Percentiles rank a stretch among this genome's conserved stretches.
phyloP scores from a whole-genome alignment of 2,329 filamentous ascomycete species.

The Aspergillus persii region DNA sequence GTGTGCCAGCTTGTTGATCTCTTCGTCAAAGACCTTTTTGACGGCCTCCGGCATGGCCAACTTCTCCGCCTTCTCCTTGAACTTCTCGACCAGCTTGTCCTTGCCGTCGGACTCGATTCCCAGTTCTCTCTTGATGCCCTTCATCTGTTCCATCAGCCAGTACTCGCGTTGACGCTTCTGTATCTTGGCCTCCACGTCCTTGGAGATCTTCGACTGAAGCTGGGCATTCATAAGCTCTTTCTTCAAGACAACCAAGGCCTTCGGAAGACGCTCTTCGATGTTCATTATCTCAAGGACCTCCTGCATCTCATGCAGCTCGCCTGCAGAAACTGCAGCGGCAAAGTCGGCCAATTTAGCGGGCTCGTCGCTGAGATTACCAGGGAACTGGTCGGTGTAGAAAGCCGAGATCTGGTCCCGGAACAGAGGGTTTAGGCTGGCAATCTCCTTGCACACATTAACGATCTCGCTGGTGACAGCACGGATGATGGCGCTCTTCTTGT shows the following conservation, averaged over 20 bases:
- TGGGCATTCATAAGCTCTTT: slow-evolving; percentile 99
- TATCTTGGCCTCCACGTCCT: slow-evolving; percentile 96
- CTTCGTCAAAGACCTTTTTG: slow-evolving; percentile 96
- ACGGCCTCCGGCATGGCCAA: slow-evolving; percentile 96
- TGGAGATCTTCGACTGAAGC: slow-evolving; percentile 93
- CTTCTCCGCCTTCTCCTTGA: slow-evolving; percentile 91
- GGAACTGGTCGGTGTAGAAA: slow-evolving; percentile 92
- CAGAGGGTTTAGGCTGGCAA: slow-evolving; percentile 86
- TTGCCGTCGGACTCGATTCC: slow-evolving; percentile 97
- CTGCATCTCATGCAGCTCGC: slow-evolving; percentile 87
- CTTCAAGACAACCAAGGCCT: slow-evolving; percentile 87
- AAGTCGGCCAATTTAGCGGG: slow-evolving; percentile 96
- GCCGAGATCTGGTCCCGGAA: slow-evolving; percentile 98
- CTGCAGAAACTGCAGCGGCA: slow-evolving; percentile 92
- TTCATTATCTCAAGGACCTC: slow-evolving; percentile 86
- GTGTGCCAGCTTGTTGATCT: slow-evolving; percentile 94
- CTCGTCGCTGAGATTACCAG: slow-evolving; percentile 91
- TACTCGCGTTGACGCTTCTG: slow-evolving; percentile 97
- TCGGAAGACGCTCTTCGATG: slow-evolving; percentile 87
- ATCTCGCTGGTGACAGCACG: slow-evolving; percentile 95
- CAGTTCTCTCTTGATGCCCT: slow-evolving; percentile 91
- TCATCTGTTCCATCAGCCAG: slow-evolving; percentile 99
- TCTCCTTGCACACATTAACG: slow-evolving; percentile 97
- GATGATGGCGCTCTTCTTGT: slow-evolving; percentile 84
- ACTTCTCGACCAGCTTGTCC: slow-evolving; percentile 95